Conservation (phyloP, 2,329 filamentous ascomycete species). For the Cytospora piceicola region DNA sequence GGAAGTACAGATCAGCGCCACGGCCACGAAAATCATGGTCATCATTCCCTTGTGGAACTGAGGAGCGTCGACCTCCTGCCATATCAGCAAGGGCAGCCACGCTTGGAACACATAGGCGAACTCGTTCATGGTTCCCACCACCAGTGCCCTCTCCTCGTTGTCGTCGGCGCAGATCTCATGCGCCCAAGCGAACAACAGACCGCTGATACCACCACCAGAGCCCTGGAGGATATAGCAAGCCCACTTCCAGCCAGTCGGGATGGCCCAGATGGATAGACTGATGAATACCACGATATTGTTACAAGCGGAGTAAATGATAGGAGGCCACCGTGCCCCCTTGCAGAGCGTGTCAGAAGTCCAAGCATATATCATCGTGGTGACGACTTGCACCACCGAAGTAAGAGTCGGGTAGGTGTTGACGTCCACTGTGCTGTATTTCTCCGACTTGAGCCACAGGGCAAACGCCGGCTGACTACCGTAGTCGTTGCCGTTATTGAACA, state of each 20-base stretch:
- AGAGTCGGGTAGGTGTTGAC: constrained; percentile 63
- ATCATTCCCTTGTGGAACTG: constrained; percentile 24
- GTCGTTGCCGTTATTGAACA: constrained; percentile 64
- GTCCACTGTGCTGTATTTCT: constrained; percentile 47
- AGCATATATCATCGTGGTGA: constrained; percentile 65
- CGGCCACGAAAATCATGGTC: constrained; percentile 21
- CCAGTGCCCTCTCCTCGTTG: constrained; percentile 68
- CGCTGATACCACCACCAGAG: constrained; percentile 53
- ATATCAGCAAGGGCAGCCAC: constrained; percentile 69
- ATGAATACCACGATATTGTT: constrained; percentile 47
- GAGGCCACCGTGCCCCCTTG: constrained; percentile 64
- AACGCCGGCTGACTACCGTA: constrained; percentile 59
- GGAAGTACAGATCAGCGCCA: constrained; percentile 1
- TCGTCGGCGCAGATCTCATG: constrained; percentile 55
- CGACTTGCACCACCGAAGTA: constrained; percentile 55
- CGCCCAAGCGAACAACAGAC: constrained; percentile 53
- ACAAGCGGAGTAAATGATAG: constrained; percentile 59
- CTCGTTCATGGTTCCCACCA: constrained; percentile 69
- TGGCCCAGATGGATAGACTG: constrained; percentile 49
- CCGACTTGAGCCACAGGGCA: constrained; percentile 50
- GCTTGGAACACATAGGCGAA: constrained; percentile 72
- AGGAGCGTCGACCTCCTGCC: constrained; percentile 55
- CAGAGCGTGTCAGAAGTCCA: constrained; percentile 68
- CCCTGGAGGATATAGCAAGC: constrained; percentile 61
- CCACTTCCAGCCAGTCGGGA: constrained; percentile 63